These are phyloP conservation scores for Sarcocystis neurona DNA, from an alignment of 169 alveolate species.

Conservation along the genomic window DNA sequence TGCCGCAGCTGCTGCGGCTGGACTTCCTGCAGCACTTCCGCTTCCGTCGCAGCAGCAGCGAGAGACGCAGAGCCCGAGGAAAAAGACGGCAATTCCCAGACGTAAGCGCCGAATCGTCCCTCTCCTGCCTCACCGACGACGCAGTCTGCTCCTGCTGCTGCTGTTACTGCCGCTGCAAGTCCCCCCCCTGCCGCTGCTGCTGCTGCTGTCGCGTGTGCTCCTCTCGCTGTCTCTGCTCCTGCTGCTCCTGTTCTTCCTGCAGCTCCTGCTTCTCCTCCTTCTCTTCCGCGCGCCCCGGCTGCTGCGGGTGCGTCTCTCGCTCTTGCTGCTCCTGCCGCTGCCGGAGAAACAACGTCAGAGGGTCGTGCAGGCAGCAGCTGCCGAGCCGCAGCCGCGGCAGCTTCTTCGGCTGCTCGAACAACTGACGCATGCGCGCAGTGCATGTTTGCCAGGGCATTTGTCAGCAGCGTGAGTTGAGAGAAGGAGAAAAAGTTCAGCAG, in stretches of 20 bases:
- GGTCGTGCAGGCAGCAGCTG: neutral
- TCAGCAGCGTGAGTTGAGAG: constrained; percentile 12
- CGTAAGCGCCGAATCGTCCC: neutral
- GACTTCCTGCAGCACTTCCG: neutral
- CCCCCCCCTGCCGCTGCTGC: too few species aligned
- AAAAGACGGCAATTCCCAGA: too few species aligned
- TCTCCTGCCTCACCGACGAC: neutral
- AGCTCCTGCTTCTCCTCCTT: neutral
- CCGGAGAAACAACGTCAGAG: neutral
- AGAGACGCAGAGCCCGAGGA: too few species aligned
- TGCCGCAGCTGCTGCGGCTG: neutral
- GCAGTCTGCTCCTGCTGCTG: neutral
- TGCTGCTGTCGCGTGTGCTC: neutral
- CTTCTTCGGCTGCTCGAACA: neutral
- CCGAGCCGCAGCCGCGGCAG: neutral
- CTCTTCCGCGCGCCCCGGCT: too few species aligned
- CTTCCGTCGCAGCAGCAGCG: neutral
- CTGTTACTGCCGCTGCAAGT: too few species aligned
- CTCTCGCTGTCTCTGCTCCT: neutral
- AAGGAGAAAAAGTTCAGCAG: neutral
- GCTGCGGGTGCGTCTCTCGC: neutral
- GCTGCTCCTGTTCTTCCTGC: neutral
- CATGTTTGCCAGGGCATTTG: constrained; percentile 17
- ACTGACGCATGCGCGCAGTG: constrained; percentile 12
- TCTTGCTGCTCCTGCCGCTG: neutral